These are phyloP conservation scores for Pleurozium schreberi DNA, from an alignment of 225 moss, liverwort and hornwort genomes.

Conservation along the genomic window DNA sequence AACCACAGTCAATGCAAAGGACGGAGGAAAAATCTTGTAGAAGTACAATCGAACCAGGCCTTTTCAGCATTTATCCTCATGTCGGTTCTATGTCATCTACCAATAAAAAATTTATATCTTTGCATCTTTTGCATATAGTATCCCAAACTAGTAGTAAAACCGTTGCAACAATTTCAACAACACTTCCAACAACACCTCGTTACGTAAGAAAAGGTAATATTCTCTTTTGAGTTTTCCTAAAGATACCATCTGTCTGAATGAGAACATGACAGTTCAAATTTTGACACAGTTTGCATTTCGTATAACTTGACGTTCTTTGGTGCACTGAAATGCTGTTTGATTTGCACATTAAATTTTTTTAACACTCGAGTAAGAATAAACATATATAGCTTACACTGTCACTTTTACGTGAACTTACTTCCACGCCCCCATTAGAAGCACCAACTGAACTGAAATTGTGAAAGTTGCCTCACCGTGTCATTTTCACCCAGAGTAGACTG, in stretches of 20 bases:
- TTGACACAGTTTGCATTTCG: background rate
- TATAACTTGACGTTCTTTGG: background rate
- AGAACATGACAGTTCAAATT: background rate
- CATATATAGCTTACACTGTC: background rate
- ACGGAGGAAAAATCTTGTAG: background rate
- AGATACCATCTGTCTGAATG: too few relatives aligned
- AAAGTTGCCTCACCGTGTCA: conserved; percentile 9
- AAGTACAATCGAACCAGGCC: background rate
- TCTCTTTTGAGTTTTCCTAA: background rate
- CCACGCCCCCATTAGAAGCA: background rate
- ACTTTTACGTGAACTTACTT: background rate
- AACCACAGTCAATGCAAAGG: background rate
- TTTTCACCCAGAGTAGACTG: background rate
- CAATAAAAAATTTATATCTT: background rate
- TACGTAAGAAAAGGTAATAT: too few relatives aligned
- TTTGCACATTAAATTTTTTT: background rate
- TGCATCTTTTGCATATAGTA: background rate
- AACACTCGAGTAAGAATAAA: background rate
- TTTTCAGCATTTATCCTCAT: background rate
- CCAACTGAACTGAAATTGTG: background rate
- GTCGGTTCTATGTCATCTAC: background rate
- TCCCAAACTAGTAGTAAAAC: background rate
- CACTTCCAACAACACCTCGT: background rate
- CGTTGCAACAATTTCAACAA: background rate
- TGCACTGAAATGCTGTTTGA: background rate